Evolutionary conservation across 2,329 filamentous ascomycete species (phyloP).

Genomic region (Fusarium sublunatum): DNA sequence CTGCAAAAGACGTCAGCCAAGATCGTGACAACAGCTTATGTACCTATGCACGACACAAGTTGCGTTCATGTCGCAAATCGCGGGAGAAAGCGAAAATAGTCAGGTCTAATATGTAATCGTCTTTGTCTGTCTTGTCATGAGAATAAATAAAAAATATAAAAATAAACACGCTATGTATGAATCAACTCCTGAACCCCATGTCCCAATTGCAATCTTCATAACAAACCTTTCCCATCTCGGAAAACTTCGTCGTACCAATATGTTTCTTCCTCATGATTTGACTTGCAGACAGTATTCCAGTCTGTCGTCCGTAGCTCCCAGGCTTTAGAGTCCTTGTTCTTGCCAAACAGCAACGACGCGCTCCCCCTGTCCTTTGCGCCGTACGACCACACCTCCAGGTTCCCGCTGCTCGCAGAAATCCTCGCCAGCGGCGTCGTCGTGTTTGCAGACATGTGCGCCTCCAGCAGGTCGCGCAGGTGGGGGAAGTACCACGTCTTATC

Average conservation of each 20-base stretch:
- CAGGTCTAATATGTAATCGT: no score
- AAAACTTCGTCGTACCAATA: conserved; percentile 43
- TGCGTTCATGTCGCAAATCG: no score
- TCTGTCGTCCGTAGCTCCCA: conserved; percentile 36
- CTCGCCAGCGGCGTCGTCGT: conserved; percentile 26
- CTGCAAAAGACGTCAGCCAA: no score
- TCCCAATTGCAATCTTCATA: conserved; percentile 19
- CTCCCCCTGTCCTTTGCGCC: conserved; percentile 12
- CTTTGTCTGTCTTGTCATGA: conserved; percentile 16
- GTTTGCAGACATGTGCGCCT: conserved; percentile 32
- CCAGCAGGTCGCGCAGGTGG: conserved; percentile 36
- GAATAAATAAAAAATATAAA: conserved; percentile 13
- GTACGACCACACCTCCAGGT: conserved; percentile 32
- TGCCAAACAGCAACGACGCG: conserved; percentile 38
- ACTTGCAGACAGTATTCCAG: conserved; percentile 37
- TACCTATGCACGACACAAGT: no score
- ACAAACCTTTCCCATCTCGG: conserved; percentile 33
- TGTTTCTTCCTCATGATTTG: conserved; percentile 22
- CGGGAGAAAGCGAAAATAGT: no score
- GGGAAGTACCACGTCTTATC: conserved; percentile 46
- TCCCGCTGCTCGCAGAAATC: conserved; percentile 26
- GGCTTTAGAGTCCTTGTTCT: conserved; percentile 31
- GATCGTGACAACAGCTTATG: no score
- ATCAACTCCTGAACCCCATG: conserved; percentile 24
- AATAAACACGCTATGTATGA: conserved; percentile 37